phyloP scores from a whole-genome alignment of 176 grass and related monocot genomes.

The Rhynchospora breviuscula region DNA sequence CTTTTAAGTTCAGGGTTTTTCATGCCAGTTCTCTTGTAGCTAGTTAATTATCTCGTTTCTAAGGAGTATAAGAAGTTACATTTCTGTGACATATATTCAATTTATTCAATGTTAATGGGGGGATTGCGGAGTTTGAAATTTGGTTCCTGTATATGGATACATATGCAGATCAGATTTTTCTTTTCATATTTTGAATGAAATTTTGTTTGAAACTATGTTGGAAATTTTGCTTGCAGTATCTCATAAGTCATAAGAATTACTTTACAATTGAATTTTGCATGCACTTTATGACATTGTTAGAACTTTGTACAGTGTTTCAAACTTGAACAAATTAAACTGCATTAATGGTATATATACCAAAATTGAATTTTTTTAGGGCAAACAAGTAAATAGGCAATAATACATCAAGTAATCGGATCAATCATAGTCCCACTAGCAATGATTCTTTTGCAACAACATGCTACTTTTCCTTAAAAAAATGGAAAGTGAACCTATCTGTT shows the following conservation, averaged over 20 bases:
- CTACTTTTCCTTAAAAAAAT: conserved; percentile 1
- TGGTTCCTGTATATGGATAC: conserved; percentile 1
- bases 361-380: neutral
- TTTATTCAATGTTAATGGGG: neutral
- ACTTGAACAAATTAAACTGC: neutral
- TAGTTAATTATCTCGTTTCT: neutral
- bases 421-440: neutral
- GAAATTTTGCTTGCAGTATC: too few species aligned
- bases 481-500: neutral
- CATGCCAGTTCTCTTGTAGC: neutral
- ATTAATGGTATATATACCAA: neutral
- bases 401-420: neutral
- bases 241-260: neutral
- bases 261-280: too few species aligned
- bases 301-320: neutral
- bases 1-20: neutral
- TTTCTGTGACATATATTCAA: conserved; percentile 7
- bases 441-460: neutral
- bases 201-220: neutral
- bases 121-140: neutral
- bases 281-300: neutral
- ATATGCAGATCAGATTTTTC: neutral
- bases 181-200: neutral
- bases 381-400: neutral
- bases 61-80: neutral